A percentile compares a stretch with the other conserved stretches of the same genome.
Evolutionary conservation across 352 stramenopile genomes (phyloP).

Genomic region (Pythium rhizo-oryzae): DNA sequence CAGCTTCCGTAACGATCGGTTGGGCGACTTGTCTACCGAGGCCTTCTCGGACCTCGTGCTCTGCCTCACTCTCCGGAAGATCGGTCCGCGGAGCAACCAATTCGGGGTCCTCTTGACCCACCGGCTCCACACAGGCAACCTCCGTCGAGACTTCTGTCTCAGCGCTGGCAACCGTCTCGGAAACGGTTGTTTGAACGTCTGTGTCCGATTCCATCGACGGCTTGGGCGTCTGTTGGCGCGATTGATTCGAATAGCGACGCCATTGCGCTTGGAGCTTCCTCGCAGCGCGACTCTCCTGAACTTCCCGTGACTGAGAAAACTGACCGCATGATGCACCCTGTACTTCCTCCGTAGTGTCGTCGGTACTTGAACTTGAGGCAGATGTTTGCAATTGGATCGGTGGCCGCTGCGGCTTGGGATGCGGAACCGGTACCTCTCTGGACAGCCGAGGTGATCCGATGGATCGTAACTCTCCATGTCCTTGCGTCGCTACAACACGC

Average conservation of each 20-base stretch:
- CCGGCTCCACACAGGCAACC: too few relatives aligned
- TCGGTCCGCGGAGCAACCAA: too few relatives aligned
- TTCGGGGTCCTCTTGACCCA: too few relatives aligned
- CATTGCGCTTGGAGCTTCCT: conserved; percentile 11
- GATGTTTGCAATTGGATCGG: neutral
- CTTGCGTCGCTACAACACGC: too few relatives aligned
- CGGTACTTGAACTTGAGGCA: neutral
- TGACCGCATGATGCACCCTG: neutral
- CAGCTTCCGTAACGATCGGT: neutral
- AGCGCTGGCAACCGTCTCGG: too few relatives aligned
- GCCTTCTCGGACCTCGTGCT: neutral
- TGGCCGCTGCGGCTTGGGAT: conserved; percentile 21
- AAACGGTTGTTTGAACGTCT: neutral
- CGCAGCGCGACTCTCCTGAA: neutral
- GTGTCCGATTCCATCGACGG: neutral
- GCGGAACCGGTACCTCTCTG: conserved; percentile 6
- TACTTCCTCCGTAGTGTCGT: neutral
- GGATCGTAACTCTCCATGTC: neutral
- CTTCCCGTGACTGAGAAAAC: too few relatives aligned
- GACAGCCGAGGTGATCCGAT: neutral
- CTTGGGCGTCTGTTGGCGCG: neutral
- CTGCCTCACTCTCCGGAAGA: neutral
- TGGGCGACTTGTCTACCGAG: neutral
- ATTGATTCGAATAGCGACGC: neutral
- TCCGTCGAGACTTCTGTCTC: neutral